These are phyloP conservation scores for Violaceomyces palustris DNA, from an alignment of 1,284 basidiomycete genomes.

Conservation along the genomic window DNA sequence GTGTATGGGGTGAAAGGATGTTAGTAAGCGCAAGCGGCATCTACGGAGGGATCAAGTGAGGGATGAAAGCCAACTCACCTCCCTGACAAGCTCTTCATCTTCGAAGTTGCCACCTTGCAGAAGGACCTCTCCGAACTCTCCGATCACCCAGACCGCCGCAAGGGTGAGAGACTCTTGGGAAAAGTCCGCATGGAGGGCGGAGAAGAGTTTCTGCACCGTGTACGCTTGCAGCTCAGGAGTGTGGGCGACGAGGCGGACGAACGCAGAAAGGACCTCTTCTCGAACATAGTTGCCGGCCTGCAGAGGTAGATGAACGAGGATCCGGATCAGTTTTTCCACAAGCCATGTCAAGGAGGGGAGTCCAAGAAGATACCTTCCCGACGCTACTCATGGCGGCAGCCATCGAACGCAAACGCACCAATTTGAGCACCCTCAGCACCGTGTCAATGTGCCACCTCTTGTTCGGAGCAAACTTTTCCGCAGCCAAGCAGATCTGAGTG, in stretches of 20 bases:
- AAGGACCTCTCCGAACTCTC: conserved; percentile 90
- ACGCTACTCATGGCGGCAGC: not conserved
- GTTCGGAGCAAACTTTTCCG: conserved; percentile 93
- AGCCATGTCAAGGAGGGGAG: not conserved
- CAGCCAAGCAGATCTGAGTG: conserved; percentile 91
- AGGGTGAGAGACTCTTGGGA: conserved; percentile 94
- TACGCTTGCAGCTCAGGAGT: conserved; percentile 96
- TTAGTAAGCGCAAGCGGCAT: too few relatives aligned
- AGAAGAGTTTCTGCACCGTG: conserved; percentile 85
- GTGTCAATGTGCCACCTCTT: conserved; percentile 99
- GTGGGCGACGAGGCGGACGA: conserved; percentile 91
- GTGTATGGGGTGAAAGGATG: too few relatives aligned
- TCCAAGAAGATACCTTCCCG: too few relatives aligned
- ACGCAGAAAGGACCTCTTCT: conserved; percentile 90
- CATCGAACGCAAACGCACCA: conserved; percentile 71
- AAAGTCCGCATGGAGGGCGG: conserved; percentile 80
- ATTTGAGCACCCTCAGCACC: conserved; percentile 81
- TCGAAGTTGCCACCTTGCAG: conserved; percentile 66
- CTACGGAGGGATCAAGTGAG: too few relatives aligned
- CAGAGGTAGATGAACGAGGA: too few relatives aligned
- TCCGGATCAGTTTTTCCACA: not conserved
- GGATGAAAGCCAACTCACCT: too few relatives aligned
- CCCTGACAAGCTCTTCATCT: conserved; percentile 69
- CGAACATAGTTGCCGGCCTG: conserved; percentile 97
- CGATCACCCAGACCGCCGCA: conserved; percentile 89